These are phyloP conservation scores for Naganishia antarctica DNA, from an alignment of 768 basidiomycete genomes.

Conservation along the genomic window DNA sequence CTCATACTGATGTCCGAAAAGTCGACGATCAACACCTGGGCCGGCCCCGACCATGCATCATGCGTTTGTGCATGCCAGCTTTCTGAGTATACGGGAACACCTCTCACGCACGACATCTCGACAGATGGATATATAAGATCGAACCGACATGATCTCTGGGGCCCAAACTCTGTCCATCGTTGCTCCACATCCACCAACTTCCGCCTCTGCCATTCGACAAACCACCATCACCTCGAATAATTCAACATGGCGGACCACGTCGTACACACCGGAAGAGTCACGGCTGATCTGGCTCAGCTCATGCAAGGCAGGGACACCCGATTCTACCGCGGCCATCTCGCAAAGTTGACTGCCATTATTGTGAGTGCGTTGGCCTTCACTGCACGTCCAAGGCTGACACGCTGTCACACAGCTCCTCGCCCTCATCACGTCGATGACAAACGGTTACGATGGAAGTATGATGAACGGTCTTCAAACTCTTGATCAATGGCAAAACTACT, in stretches of 20 bases:
- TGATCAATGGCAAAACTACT: conserved; percentile 61
- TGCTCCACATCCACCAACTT: conserved; percentile 6
- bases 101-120: not conserved
- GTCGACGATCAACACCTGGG: no score
- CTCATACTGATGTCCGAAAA: not conserved
- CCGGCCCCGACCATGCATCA: no score
- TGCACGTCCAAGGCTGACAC: not conserved
- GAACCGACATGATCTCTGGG: not conserved
- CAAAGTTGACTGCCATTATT: conserved; percentile 33
- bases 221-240: not conserved
- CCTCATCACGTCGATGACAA: conserved; percentile 62
- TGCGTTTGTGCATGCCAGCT: no score
- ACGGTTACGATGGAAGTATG: conserved; percentile 55
- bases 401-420: conserved; percentile 52
- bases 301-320: conserved; percentile 33
- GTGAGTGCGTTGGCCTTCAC: conserved; percentile 14
- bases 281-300: conserved; percentile 11
- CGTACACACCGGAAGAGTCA: conserved; percentile 21
- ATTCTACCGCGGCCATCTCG: conserved; percentile 34
- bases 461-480: conserved; percentile 61
- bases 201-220: not conserved
- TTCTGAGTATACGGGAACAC: no score
- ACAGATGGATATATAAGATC: conserved; percentile 12
- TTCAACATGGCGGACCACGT: conserved; percentile 31
- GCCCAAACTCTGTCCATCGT: not conserved